Conservation (phyloP, 225 moss, liverwort and hornwort species). For the Polytrichum formosum region DNA sequence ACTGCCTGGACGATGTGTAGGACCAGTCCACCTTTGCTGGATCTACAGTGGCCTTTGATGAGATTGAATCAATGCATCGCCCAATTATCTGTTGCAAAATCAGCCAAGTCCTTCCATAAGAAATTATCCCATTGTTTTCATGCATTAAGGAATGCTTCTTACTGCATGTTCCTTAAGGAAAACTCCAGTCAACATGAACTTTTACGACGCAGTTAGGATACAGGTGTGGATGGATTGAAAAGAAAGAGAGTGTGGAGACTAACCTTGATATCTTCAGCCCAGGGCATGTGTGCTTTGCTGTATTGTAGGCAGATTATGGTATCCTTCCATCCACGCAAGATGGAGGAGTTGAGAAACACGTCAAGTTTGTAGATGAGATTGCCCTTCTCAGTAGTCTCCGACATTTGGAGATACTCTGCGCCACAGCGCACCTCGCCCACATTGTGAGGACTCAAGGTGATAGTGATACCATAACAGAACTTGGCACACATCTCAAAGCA, state of each 20-base stretch:
- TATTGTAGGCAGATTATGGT: conserved; percentile 78
- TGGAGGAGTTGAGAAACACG: conserved; percentile 70
- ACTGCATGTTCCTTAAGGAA: too few species aligned
- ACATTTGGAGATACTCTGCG: conserved; percentile 88
- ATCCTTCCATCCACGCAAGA: conserved; percentile 85
- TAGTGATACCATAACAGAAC: conserved; percentile 79
- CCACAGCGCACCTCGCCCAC: conserved; percentile 70
- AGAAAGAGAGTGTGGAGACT: neutral
- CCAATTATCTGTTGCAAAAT: conserved; percentile 37
- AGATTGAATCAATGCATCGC: conserved; percentile 68
- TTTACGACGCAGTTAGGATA: too few species aligned
- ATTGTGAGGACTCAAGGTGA: conserved; percentile 77
- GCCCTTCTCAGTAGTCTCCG: conserved; percentile 75
- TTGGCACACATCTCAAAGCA: conserved; percentile 73
- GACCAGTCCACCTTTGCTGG: conserved; percentile 63
- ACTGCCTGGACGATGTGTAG: conserved; percentile 48
- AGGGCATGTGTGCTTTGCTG: conserved; percentile 55
- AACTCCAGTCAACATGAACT: too few species aligned
- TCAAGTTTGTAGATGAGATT: conserved; percentile 90
- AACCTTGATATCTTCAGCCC: conserved; percentile 85
- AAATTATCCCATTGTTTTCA: too few species aligned
- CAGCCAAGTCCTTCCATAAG: too few species aligned
- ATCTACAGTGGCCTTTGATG: conserved; percentile 50
- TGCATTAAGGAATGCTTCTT: too few species aligned
- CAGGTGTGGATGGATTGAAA: too few species aligned